These are phyloP conservation scores for Glonium stellatum DNA, from an alignment of 495 filamentous ascomycete species.

Conservation along the genomic window DNA sequence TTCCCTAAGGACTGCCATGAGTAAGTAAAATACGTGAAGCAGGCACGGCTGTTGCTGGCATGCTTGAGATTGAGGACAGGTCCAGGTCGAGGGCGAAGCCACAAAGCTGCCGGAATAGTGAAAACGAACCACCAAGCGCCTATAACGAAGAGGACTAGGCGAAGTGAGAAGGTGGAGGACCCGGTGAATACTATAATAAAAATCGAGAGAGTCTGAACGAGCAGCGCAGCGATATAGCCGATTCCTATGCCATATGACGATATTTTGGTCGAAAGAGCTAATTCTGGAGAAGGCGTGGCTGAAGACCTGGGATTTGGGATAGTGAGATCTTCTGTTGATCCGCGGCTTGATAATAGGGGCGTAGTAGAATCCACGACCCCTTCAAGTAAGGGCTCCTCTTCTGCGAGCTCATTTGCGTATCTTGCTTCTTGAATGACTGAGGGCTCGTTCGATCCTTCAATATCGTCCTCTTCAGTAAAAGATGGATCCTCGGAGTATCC, in stretches of 20 bases:
- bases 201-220: conserved; percentile 37
- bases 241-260: conserved; percentile 41
- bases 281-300: conserved; percentile 27
- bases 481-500: conserved; percentile 13
- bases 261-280: conserved; percentile 39
- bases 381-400: conserved; percentile 19
- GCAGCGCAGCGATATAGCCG: conserved; percentile 37
- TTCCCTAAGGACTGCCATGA: conserved; percentile 80
- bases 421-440: conserved; percentile 10
- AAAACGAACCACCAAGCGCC: conserved; percentile 95
- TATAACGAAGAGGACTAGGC: conserved; percentile 76
- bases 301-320: conserved; percentile 19
- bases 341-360: conserved; percentile 25
- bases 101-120: conserved; percentile 80
- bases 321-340: conserved; percentile 16
- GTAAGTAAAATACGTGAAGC: conserved; percentile 59
- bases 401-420: conserved; percentile 17
- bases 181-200: conserved; percentile 26
- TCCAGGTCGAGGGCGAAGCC: conserved; percentile 85
- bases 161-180: conserved; percentile 28
- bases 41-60: conserved; percentile 24
- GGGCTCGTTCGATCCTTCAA: conserved; percentile 6
- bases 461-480: conserved; percentile 14
- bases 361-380: conserved; percentile 29
- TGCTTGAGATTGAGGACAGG: conserved; percentile 55